Evolutionary conservation across 176 grass and related monocot species (phyloP).

Genomic region (Lolium perenne): DNA sequence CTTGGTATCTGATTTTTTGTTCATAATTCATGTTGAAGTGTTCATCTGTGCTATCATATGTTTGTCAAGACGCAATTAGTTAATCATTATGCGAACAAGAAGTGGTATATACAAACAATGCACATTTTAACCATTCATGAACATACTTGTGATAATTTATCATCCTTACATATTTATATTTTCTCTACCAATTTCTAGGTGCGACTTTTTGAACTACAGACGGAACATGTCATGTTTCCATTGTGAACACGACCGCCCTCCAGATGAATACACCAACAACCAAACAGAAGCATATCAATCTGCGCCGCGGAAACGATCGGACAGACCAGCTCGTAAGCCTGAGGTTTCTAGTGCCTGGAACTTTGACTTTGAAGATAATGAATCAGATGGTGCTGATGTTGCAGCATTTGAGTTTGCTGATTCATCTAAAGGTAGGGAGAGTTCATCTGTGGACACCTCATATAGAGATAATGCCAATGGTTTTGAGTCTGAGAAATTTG

Average conservation of each 20-base stretch:
- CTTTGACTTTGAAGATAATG: constrained; percentile 97
- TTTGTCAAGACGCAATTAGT: constrained; percentile 30
- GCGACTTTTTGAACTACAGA: constrained; percentile 97
- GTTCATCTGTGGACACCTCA: constrained; percentile 44
- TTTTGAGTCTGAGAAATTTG: constrained; percentile 45
- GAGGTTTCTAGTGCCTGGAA: constrained; percentile 91
- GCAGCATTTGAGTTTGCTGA: constrained; percentile 95
- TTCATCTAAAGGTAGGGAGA: constrained; percentile 51
- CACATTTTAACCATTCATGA: constrained; percentile 17
- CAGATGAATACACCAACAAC: constrained; percentile 74
- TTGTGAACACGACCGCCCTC: constrained; percentile 84
- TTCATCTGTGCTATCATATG: constrained; percentile 2
- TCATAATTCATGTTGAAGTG: background rate
- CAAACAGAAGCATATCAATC: constrained; percentile 69
- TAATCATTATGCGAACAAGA: constrained; percentile 27
- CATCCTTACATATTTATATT: constrained; percentile 21
- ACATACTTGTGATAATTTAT: constrained; percentile 9
- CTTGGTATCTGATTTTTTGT: constrained; percentile 27
- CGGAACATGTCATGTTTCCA: constrained; percentile 96
- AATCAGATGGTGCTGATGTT: constrained; percentile 97
- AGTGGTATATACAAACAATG: constrained; percentile 14
- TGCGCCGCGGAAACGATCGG: constrained; percentile 47
- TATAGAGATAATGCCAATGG: constrained; percentile 48
- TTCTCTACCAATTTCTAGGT: constrained; percentile 62
- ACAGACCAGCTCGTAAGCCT: constrained; percentile 57